Conservation (phyloP, 441 rosid genomes). For the Populus tomentosa region DNA sequence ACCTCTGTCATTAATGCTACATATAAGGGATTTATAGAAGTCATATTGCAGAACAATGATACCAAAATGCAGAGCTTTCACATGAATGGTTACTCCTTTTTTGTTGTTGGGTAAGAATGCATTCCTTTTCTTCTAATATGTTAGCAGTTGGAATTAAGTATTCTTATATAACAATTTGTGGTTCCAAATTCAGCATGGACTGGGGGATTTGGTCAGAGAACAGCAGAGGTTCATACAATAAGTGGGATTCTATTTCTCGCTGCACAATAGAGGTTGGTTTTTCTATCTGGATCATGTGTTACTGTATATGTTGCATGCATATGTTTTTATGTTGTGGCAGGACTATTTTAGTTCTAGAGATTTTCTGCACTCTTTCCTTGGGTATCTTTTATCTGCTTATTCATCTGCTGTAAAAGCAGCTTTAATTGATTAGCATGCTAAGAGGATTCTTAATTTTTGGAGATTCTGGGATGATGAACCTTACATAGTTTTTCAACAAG, state of each 20-base stretch:
- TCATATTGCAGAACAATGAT: constrained; percentile 85
- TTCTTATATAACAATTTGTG: background rate
- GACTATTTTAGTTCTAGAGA: background rate
- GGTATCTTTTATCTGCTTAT: background rate
- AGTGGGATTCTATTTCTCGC: constrained; percentile 83
- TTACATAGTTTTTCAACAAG: background rate
- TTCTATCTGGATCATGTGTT: background rate
- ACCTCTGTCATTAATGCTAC: constrained; percentile 79
- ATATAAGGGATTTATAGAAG: constrained; percentile 78
- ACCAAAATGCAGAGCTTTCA: constrained; percentile 87
- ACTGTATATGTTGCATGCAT: background rate
- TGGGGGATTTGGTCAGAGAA: constrained; percentile 75
- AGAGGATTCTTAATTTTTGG: background rate
- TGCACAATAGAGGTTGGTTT: constrained; percentile 64
- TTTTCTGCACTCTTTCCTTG: background rate
- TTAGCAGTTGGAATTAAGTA: background rate
- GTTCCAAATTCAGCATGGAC: constrained; percentile 55
- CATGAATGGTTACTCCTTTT: constrained; percentile 77
- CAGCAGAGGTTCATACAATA: constrained; percentile 58
- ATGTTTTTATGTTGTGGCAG: background rate
- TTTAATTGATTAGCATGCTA: background rate
- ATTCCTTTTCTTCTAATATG: background rate
- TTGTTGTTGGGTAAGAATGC: constrained; percentile 69
- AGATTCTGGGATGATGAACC: background rate
- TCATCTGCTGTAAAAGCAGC: background rate